These are phyloP conservation scores for Penicillium brasilianum DNA, from an alignment of 2,329 filamentous ascomycete species.

Conservation along the genomic window DNA sequence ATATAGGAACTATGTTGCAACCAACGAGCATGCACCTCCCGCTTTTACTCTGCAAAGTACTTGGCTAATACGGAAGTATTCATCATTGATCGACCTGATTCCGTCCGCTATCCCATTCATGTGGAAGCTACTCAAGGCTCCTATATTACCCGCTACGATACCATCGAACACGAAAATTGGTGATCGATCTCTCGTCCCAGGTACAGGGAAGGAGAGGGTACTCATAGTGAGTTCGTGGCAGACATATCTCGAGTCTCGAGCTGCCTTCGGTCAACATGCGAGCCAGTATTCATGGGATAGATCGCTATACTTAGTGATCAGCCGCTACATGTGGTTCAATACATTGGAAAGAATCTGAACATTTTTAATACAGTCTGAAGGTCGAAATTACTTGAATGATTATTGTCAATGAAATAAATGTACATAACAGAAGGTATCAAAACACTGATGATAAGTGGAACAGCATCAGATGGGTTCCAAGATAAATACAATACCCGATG, in stretches of 20 bases:
- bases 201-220: background rate
- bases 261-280: conserved; percentile 2
- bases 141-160: background rate
- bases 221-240: conserved; percentile 5
- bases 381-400: too few species aligned
- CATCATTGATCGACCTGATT: background rate
- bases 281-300: conserved; percentile 8
- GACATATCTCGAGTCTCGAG: conserved; percentile 2
- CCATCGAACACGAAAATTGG: background rate
- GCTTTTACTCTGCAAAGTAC: conserved; percentile 3
- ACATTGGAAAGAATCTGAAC: background rate
- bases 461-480: background rate
- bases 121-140: background rate
- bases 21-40: background rate
- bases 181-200: background rate
- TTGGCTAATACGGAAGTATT: conserved; percentile 6
- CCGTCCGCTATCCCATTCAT: background rate
- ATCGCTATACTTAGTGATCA: background rate
- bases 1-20: background rate
- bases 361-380: too few species aligned
- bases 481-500: background rate
- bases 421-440: background rate
- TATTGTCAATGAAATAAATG: background rate
- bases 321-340: conserved; percentile 9
- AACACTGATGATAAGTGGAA: background rate